These are phyloP conservation scores for Guillardia theta DNA, from an alignment of 78 protist species.

Conservation along the genomic window DNA sequence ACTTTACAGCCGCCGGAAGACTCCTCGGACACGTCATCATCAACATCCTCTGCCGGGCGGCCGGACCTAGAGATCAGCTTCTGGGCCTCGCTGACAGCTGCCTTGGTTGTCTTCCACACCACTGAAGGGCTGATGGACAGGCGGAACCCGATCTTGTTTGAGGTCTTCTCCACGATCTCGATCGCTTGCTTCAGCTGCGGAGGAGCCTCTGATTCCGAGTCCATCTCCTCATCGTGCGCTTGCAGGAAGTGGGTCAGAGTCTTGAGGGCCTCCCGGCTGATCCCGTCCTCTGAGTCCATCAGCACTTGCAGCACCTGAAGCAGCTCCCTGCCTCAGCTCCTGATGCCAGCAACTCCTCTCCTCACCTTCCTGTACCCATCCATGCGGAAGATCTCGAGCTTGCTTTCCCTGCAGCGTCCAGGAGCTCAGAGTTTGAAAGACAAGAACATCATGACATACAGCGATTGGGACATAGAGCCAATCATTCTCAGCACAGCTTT, in stretches of 20 bases:
- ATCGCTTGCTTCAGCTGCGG: not conserved
- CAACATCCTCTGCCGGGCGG: not conserved
- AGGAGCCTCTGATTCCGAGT: not conserved
- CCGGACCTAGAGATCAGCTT: not conserved
- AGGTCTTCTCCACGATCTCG: not conserved
- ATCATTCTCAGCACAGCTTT: not conserved
- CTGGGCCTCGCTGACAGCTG: not conserved
- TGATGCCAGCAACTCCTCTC: too few species aligned
- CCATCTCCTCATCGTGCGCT: not conserved
- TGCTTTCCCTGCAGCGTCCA: too few species aligned
- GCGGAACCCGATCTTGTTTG: not conserved
- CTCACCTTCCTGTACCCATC: not conserved
- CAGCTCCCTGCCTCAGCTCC: too few species aligned
- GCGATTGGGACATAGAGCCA: not conserved
- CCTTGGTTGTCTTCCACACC: not conserved
- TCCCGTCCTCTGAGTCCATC: not conserved
- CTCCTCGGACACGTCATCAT: not conserved
- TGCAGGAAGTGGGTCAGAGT: not conserved
- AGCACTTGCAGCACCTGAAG: conserved; percentile 4
- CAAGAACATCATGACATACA: too few species aligned
- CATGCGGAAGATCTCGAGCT: not conserved
- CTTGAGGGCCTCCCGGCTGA: not conserved
- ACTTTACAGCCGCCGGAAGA: not conserved
- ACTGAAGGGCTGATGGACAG: not conserved
- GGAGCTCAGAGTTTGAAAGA: too few species aligned